Base-by-base conservation (phyloP, 179 eudicot genomes). In the Silene noctiflora region DNA sequence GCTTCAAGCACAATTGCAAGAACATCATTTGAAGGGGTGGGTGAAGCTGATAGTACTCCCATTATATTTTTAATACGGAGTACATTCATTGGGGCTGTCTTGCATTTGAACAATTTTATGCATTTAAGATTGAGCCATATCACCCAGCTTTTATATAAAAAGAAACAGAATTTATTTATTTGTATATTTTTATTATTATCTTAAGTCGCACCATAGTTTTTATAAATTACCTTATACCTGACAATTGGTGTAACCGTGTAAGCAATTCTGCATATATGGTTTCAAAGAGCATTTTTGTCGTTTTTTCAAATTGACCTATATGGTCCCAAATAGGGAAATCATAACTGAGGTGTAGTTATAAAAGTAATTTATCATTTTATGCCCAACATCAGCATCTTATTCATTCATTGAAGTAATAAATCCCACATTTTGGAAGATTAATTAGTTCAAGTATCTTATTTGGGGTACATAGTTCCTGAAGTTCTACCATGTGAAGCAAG, bases 1-100 rank as follows among this genome's bases (percentile, higher is more conserved):
- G 80, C 93, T 95, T 81, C 97, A 95, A 82, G 90, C 99, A 21
- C 96, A 91, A 82, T 77, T 95, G 77, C 98, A 95, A 86, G 99
- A 95, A 80, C 98, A 90, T 68, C 90, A 95, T 84, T 69, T 89
- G 83, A 95, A 93, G 83, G 99, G 99, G 99, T 95, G 84, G 82
- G 86, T 79, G 35, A 51, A 64, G 67, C 74, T 67, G 9, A n/a
- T 77, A 16, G 33, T 35, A 62, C 20, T 31, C 48, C 48, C 48
- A 33, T 68, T 25, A 51, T 48, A 22, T 51, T 21, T 69, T 13
- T 39, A n/a, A 17, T 8, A 39, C 46, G 46, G 0, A 39, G 46
- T 39, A 3, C 69, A 14, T 33, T 51, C 25, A 64, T 8, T 42
- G 21, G 25, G 58, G 55, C 53, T 51, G 10, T 20, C 6, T 55